Evolutionary conservation across 2,329 filamentous ascomycete species (phyloP).

Genomic region (Aspergillus aculeatinus): DNA sequence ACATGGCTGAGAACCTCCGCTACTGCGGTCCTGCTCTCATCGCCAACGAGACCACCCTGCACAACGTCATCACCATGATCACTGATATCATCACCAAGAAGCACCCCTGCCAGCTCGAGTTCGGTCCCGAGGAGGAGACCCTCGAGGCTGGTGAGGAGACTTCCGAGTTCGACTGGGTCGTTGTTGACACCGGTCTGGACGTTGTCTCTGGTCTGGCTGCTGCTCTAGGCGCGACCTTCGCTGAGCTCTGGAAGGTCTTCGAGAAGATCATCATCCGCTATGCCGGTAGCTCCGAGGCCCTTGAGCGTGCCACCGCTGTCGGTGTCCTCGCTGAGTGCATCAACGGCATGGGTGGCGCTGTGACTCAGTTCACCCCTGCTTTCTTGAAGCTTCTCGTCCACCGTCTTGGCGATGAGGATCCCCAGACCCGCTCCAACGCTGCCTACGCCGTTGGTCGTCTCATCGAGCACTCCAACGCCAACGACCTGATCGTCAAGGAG

Average conservation of each 20-base stretch:
- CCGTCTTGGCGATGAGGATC: conserved; percentile 83
- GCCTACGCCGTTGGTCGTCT: conserved; percentile 88
- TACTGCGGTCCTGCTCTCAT: conserved; percentile 85
- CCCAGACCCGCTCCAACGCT: conserved; percentile 91
- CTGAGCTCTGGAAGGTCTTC: conserved; percentile 91
- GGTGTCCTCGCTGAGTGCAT: conserved; percentile 91
- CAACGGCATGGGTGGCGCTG: conserved; percentile 75
- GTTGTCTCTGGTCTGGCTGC: conserved; percentile 81
- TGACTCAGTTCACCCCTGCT: conserved; percentile 74
- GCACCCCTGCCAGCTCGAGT: conserved; percentile 89
- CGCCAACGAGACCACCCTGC: conserved; percentile 67
- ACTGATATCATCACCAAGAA: conserved; percentile 80
- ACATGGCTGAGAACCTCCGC: conserved; percentile 85
- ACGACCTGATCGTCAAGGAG: conserved; percentile 68
- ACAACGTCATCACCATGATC: conserved; percentile 74
- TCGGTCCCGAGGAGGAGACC: conserved; percentile 76
- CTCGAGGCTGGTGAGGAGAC: conserved; percentile 72
- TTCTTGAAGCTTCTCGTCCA: conserved; percentile 81
- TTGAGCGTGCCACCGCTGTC: conserved; percentile 85
- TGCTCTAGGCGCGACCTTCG: conserved; percentile 77
- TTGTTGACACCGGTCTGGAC: conserved; percentile 91
- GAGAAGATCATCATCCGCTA: conserved; percentile 89
- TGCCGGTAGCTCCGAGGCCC: conserved; percentile 77
- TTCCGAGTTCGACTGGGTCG: conserved; percentile 96
- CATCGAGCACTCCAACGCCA: conserved; percentile 75